Evolutionary conservation across 768 basidiomycete species (phyloP).

Genomic region (Tubosaeta sp.): DNA sequence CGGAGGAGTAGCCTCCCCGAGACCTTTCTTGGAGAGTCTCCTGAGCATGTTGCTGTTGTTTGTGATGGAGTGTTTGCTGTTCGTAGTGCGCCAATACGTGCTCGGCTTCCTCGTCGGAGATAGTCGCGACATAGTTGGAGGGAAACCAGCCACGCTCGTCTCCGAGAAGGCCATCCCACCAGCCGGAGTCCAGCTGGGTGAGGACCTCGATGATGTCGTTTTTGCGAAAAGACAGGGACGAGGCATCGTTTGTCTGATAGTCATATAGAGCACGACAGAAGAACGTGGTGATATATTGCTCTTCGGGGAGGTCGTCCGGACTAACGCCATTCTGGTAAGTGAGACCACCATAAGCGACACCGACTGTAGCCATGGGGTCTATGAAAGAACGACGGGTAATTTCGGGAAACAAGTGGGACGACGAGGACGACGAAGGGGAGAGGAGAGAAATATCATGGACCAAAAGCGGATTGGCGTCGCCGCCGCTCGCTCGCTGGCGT

Average conservation of each 20-base stretch:
- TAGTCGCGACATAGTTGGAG: constrained; percentile 83
- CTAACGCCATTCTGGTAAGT: constrained; percentile 20
- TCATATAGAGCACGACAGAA: constrained; percentile 93
- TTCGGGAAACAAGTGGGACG: constrained; percentile 3
- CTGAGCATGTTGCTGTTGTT: constrained; percentile 10
- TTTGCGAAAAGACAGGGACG: constrained; percentile 81
- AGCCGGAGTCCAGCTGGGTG: constrained; percentile 86
- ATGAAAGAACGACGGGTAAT: background rate
- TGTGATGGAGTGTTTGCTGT: constrained; percentile 12
- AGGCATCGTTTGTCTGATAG: constrained; percentile 82
- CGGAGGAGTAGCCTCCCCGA: constrained; percentile 28
- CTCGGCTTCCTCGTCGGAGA: constrained; percentile 81
- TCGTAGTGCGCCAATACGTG: constrained; percentile 42
- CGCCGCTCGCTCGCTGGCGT: constrained; percentile 6
- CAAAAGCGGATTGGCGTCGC: constrained; percentile 5
- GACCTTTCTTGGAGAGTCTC: constrained; percentile 9
- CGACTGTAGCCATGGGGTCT: constrained; percentile 24
- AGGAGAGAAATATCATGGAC: constrained; percentile 13
- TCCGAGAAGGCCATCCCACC: constrained; percentile 95
- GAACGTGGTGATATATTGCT: constrained; percentile 61
- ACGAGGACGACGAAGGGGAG: constrained; percentile 8
- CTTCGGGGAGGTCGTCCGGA: constrained; percentile 40
- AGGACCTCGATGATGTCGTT: constrained; percentile 94
- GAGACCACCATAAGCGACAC: constrained; percentile 18
- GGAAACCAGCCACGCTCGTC: constrained; percentile 97